These are phyloP conservation scores for Penicillium sp. DNA, from an alignment of 2,329 filamentous ascomycete genomes.

Conservation along the genomic window DNA sequence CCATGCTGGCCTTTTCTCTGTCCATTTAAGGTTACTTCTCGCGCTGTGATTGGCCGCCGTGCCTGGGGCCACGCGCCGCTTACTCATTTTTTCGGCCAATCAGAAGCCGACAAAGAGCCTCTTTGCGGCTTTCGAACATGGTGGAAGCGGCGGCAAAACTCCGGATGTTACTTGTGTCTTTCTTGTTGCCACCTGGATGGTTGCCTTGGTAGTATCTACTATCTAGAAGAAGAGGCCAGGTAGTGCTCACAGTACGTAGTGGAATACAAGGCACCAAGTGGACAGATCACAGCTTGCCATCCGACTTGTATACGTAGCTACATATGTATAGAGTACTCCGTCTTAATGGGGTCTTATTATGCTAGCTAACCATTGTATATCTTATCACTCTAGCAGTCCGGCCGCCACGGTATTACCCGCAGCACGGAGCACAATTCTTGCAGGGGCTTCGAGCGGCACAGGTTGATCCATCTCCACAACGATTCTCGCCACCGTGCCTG, in stretches of 20 bases:
- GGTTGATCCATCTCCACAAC: slow-evolving; percentile 68
- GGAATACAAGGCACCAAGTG: no score
- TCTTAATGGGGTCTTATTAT: background rate
- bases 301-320: no score
- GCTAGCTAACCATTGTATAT: background rate
- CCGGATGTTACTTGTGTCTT: no score
- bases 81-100: slow-evolving; percentile 23
- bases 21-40: slow-evolving; percentile 37
- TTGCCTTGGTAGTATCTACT: no score
- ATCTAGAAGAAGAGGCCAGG: background rate
- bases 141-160: slow-evolving; percentile 7
- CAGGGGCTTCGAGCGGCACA: slow-evolving; percentile 75
- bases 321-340: no score
- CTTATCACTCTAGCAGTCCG: slow-evolving; percentile 67
- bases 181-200: no score
- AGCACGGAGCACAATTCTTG: slow-evolving; percentile 74
- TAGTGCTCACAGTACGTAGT: no score
- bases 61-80: slow-evolving; percentile 16
- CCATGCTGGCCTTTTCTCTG: slow-evolving; percentile 44
- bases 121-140: slow-evolving; percentile 13
- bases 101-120: slow-evolving; percentile 14
- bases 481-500: slow-evolving; percentile 72
- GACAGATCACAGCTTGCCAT: no score
- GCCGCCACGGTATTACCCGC: slow-evolving; percentile 83
- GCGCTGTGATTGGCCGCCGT: slow-evolving; percentile 30